phyloP scores from a whole-genome alignment of 1,139 yeast species.

The Geotrichum macrosporum region DNA sequence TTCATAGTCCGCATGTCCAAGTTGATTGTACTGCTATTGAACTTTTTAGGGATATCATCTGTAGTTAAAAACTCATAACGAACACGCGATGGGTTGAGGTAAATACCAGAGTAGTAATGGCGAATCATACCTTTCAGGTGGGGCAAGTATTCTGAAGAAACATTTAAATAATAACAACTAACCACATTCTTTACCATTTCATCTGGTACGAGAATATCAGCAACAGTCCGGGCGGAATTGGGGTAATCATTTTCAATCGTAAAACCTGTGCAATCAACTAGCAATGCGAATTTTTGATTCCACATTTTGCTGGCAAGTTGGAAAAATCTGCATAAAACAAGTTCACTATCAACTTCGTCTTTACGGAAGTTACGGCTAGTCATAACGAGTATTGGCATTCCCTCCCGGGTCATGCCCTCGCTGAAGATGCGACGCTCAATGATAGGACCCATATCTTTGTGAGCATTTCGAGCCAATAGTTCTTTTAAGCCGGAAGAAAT shows the following conservation, averaged over 20 bases:
- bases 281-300: conserved; percentile 61
- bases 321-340: conserved; percentile 56
- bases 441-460: conserved; percentile 48
- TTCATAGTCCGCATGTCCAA: conserved; percentile 28
- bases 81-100: conserved; percentile 30
- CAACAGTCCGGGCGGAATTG: conserved; percentile 25
- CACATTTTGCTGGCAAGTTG: conserved; percentile 71
- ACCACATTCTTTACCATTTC: conserved; percentile 53
- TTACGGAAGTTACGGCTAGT: conserved; percentile 47
- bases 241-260: conserved; percentile 40
- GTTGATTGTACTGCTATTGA: conserved; percentile 28
- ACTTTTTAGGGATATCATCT: conserved; percentile 25
- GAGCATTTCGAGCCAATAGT: conserved; percentile 66
- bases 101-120: conserved; percentile 27
- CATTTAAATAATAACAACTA: conserved; percentile 57
- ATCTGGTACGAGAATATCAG: conserved; percentile 41
- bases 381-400: conserved; percentile 63
- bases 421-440: conserved; percentile 51
- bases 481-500: conserved; percentile 51
- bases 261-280: conserved; percentile 68
- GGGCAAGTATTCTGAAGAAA: conserved; percentile 47
- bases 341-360: conserved; percentile 49
- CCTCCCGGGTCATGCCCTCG: conserved; percentile 66
- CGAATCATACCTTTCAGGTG: conserved; percentile 32
- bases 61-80: conserved; percentile 31